Evolutionary conservation across 306 rosid species (phyloP).

Genomic region (Rosa rugosa): DNA sequence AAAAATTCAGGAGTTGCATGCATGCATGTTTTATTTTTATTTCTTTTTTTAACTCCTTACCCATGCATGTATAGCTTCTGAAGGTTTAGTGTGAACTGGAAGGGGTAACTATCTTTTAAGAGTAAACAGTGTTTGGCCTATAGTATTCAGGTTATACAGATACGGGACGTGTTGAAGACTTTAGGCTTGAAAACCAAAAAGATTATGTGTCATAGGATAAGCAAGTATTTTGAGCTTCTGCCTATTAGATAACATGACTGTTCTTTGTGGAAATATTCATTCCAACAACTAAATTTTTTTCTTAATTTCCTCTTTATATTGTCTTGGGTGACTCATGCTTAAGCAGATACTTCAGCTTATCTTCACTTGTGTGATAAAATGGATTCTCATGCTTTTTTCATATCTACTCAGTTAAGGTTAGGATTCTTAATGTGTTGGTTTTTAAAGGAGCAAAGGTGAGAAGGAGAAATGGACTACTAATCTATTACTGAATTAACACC

Average conservation of each 20-base stretch:
- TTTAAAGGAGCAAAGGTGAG: too few relatives aligned
- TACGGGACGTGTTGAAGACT: too few relatives aligned
- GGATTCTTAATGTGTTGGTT: too few relatives aligned
- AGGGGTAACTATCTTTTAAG: not conserved
- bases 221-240: not conserved
- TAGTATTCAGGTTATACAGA: not conserved
- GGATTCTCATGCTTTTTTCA: too few relatives aligned
- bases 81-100: conserved; percentile 1
- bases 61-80: not conserved
- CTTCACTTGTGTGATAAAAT: not conserved
- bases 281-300: not conserved
- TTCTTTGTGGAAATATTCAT: not conserved
- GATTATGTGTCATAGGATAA: not conserved
- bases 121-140: not conserved
- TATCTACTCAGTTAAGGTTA: too few relatives aligned
- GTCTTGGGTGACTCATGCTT: not conserved
- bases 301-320: not conserved
- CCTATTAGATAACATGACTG: not conserved
- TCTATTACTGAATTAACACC: too few relatives aligned
- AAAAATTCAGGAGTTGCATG: too few relatives aligned
- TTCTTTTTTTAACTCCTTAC: not conserved
- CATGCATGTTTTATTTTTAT: not conserved
- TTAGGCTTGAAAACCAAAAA: not conserved
- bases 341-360: not conserved
- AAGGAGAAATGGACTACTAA: too few relatives aligned